Evolutionary conservation across 306 rosid genomes (phyloP).

Genomic region (cucumber (Cucumis sativus)): Cucumber_9930_V3 NC_026659.2:25386001-25386500

Average conservation of each 20-base stretch:
- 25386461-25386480: background rate
- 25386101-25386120: slow-evolving; percentile 97
- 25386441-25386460: slow-evolving; percentile 57
- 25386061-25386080: slow-evolving; percentile 2
- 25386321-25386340: background rate
- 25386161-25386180: background rate
- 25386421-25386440: slow-evolving; percentile 85
- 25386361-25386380: background rate
- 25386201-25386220: background rate
- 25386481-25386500: background rate
- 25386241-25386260: slow-evolving; percentile 93
- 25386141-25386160: slow-evolving; percentile 66
- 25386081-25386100: slow-evolving; percentile 47
- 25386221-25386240: background rate
- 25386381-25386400: slow-evolving; percentile 54
- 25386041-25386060: background rate
- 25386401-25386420: slow-evolving; percentile 98
- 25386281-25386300: slow-evolving; percentile 99
- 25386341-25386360: background rate
- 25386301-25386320: slow-evolving; percentile 73
- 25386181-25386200: background rate
- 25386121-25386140: slow-evolving; percentile 91
- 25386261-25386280: slow-evolving; percentile 95
- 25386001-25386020: background rate
- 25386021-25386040: background rate